Conservation (phyloP, 441 rosid genomes). For the Capsella rubella region DNA sequence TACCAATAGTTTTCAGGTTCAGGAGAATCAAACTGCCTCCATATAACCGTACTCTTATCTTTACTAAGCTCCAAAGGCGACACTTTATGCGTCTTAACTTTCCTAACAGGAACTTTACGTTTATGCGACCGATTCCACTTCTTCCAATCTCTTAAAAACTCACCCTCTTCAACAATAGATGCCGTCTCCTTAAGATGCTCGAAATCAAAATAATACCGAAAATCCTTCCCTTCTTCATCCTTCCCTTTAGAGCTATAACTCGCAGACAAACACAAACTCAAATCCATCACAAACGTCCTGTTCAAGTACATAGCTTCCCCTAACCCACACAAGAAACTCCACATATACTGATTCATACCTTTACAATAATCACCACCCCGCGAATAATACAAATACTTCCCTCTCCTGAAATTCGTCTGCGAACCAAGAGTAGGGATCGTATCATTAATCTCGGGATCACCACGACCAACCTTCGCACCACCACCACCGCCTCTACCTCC, state of each 20-base stretch:
- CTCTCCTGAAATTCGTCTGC: conserved; percentile 68
- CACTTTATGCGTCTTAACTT: conserved; percentile 67
- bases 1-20: conserved; percentile 98
- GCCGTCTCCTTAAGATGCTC: conserved; percentile 93
- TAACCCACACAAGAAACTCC: conserved; percentile 97
- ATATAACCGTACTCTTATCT: conserved; percentile 74
- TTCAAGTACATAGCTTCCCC: conserved; percentile 96
- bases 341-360: conserved; percentile 94
- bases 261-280: conserved; percentile 81
- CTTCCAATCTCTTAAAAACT: conserved; percentile 81
- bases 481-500: conserved; percentile 39
- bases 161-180: conserved; percentile 79
- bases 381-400: conserved; percentile 86
- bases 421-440: conserved; percentile 83
- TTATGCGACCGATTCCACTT: conserved; percentile 69
- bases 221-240: conserved; percentile 92
- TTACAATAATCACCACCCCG: conserved; percentile 95
- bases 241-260: conserved; percentile 66
- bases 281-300: conserved; percentile 89
- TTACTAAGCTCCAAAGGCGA: conserved; percentile 75
- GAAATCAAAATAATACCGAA: conserved; percentile 89
- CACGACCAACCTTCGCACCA: conserved; percentile 45
- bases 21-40: conserved; percentile 90
- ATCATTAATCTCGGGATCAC: conserved; percentile 88
- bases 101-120: conserved; percentile 71